These are phyloP conservation scores for Eucalyptus albens DNA, from an alignment of 345 rosid genomes.

Conservation along the genomic window DNA sequence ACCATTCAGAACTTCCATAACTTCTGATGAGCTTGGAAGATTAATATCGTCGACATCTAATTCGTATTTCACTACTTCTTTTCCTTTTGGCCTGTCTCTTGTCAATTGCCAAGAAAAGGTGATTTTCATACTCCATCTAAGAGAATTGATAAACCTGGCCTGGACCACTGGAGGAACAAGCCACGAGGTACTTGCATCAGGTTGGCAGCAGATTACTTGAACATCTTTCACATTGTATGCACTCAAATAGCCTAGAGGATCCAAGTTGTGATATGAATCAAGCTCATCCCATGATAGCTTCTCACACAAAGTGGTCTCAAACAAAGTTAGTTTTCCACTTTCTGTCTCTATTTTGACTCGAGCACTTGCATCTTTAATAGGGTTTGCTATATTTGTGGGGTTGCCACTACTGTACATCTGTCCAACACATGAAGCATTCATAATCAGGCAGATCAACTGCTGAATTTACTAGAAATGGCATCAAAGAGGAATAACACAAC, in stretches of 20 bases:
- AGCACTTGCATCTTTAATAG: slow-evolving; percentile 28
- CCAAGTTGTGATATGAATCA: slow-evolving; percentile 3
- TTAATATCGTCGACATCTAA: slow-evolving; percentile 10
- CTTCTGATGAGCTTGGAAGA: slow-evolving; percentile 20
- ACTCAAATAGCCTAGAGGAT: slow-evolving; percentile 17
- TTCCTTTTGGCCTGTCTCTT: slow-evolving; percentile 31
- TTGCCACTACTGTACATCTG: slow-evolving; percentile 45
- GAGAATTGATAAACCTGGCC: slow-evolving; percentile 17
- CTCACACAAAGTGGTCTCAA: slow-evolving; percentile 27
- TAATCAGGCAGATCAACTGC: not conserved
- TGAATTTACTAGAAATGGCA: not conserved
- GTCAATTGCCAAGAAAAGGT: slow-evolving; percentile 24
- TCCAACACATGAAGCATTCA: not conserved
- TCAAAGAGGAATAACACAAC: not conserved
- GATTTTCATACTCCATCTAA: slow-evolving; percentile 15
- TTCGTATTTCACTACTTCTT: slow-evolving; percentile 28
- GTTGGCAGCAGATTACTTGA: slow-evolving; percentile 40
- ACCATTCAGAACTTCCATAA: slow-evolving; percentile 28
- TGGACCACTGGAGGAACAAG: slow-evolving; percentile 32
- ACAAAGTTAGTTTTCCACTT: slow-evolving; percentile 23
- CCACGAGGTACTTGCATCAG: slow-evolving; percentile 32
- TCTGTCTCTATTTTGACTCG: slow-evolving; percentile 23
- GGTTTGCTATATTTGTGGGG: slow-evolving; percentile 41
- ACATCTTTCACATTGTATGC: slow-evolving; percentile 23
- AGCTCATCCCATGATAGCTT: slow-evolving; percentile 21